Evolutionary conservation across 805 yeast species (phyloP).

Genomic region (Ogataea naganishii): DNA sequence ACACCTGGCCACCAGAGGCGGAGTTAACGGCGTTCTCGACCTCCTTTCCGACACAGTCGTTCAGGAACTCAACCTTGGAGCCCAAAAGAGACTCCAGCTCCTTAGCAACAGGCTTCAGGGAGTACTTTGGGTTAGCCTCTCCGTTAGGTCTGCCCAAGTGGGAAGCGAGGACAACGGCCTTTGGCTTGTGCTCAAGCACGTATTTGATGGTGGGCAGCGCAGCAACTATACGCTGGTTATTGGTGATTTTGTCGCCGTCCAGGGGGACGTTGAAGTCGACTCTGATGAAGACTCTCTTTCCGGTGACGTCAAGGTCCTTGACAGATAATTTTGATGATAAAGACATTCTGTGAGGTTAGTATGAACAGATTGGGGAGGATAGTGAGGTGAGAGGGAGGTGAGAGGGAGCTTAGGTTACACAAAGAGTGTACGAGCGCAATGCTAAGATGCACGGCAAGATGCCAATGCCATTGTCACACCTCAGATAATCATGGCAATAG

Average conservation of each 20-base stretch:
- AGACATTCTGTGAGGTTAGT: slow-evolving; percentile 51
- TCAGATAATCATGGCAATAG: no score
- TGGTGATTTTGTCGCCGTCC: slow-evolving; percentile 94
- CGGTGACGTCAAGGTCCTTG: slow-evolving; percentile 77
- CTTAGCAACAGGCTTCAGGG: slow-evolving; percentile 85
- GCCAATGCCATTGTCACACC: no score
- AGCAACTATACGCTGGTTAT: slow-evolving; percentile 99
- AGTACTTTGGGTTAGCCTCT: slow-evolving; percentile 74
- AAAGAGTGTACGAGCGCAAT: no score
- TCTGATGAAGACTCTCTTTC: slow-evolving; percentile 96
- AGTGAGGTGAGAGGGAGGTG: background rate
- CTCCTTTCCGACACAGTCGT: slow-evolving; percentile 88
- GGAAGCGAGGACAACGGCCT: slow-evolving; percentile 86
- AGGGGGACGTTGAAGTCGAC: slow-evolving; percentile 95
- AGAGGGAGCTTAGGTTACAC: slow-evolving; percentile 1
- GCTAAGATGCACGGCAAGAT: no score
- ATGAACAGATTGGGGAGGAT: background rate
- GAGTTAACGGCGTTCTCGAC: slow-evolving; percentile 72
- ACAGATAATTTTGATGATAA: slow-evolving; percentile 89
- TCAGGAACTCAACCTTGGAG: slow-evolving; percentile 68
- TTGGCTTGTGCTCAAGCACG: slow-evolving; percentile 86
- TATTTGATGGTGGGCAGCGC: slow-evolving; percentile 98
- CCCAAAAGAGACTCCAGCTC: slow-evolving; percentile 78
- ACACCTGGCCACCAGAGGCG: slow-evolving; percentile 72
- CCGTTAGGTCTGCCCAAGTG: slow-evolving; percentile 99